Evolutionary conservation across 169 alveolate species (phyloP), one percentile per base, ranked within the genome.

Genomic region (Cryptosporidium sp.): DNA sequence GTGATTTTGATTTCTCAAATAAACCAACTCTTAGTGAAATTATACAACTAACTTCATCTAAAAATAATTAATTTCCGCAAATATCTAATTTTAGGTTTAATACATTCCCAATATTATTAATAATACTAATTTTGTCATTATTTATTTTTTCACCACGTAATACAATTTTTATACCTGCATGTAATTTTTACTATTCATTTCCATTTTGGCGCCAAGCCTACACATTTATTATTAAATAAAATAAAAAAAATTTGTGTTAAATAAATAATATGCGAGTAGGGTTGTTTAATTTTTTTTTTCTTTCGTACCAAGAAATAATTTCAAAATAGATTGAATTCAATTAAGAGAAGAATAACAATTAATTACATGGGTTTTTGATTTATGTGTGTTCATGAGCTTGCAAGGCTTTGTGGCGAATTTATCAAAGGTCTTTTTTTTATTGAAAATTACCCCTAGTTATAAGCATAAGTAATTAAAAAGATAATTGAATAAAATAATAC

Each of bases 1-100:
- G 89, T 31, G 51, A 69, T 7, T 80, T 80, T 23, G 51, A 80
- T 33, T 80, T 65, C 35, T 56, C 71, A 53, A 48, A 70, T 48
- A 35, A 42, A 70, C 72, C 72, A 65, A 35, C 52, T 33, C 72
- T 65, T 9, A 31, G 31, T n/a, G 72, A 65, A 37, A 65, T 65
- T 65, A 35, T 65, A n/a, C 23, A 31, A 16, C 31, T 65, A 0
- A n/a, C 51, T 33, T 65, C 72, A 26, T 56, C 37, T 3, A 18
- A 14, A 65, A 65, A 2, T 65, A 65, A 35, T 33, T 33, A 65
- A 35, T 16, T 26, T 33, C 21, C 2, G 4, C 12, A 0, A 7
- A 5, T 37, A 8, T 33, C 39, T 56, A 56, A 21, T 56, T 56
- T 56, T 56, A 56, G 35, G 35, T 14, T 16, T 10, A 10, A 56